Evolutionary conservation across 2,329 filamentous ascomycete species (phyloP), one percentile per base, ranked within the genome.

Genomic region (Xylaria sp.): DNA sequence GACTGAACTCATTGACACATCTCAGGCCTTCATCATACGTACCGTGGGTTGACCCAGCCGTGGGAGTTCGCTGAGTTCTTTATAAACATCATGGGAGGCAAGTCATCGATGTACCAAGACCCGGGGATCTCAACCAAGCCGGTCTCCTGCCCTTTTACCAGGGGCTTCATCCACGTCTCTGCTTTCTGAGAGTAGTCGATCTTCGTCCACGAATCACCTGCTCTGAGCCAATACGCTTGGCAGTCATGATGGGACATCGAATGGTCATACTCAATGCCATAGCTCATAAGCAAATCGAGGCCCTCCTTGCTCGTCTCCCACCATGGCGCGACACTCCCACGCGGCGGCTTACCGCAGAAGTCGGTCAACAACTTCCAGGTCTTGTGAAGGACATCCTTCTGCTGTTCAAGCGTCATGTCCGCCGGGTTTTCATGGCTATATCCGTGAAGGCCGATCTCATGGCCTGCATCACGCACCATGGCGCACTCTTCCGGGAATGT

Each of bases 341-440:
- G 77, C 0, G 89, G 89, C 0, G 85, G 86, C 73, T 90, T 90
- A 5, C 89, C 86, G 50, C 82, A 83, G 68, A 92, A 88, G 0
- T 88, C 84, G 0, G 84, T 90, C 39, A 91, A 79, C 72, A 91
- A 79, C 23, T 82, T 80, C 70, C 86, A 90, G 16, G 87, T 90
- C 73, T 90, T 90, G 69, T 89, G 85, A 4, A 93, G 80, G 10
- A 93, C 86, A 57, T 89, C 87, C 10, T 80, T 81, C 71, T 92
- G 89, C 74, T 93, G 89, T 69, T 91, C 87, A 1, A 88, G 71
- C 0, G 81, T 88, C 87, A 91, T 90, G 59, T 86, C 82, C 0
- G 77, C 79, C 0, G 88, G 87, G 67, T 91, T 91, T 70, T 91
- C 88, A 67, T 91, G 88, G 0, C 81, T 85, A 73, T 91, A 91